These are phyloP conservation scores for Ogataea siamensis DNA, from an alignment of 805 yeast genomes.

Conservation along the genomic window DNA sequence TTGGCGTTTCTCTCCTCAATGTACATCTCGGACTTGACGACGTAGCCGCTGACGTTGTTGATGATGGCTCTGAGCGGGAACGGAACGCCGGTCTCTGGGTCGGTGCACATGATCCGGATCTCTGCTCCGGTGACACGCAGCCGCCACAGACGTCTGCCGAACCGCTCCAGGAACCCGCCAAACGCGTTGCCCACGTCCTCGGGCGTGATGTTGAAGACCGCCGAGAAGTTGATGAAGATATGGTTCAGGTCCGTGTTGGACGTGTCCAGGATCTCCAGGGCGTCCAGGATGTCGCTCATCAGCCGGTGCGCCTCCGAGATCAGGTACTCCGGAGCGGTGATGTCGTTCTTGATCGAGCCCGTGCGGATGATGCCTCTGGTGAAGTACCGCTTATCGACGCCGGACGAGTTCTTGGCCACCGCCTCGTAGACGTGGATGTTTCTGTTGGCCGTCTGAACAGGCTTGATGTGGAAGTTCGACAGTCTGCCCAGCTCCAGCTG, in stretches of 20 bases:
- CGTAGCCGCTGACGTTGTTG: slow-evolving; percentile 95
- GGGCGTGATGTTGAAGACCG: slow-evolving; percentile 90
- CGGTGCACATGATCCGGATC: slow-evolving; percentile 92
- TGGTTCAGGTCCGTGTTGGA: slow-evolving; percentile 95
- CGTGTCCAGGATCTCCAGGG: slow-evolving; percentile 90
- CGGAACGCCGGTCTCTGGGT: slow-evolving; percentile 80
- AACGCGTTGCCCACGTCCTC: slow-evolving; percentile 96
- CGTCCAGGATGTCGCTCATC: slow-evolving; percentile 94
- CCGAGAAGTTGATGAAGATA: slow-evolving; percentile 94
- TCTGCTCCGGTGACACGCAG: slow-evolving; percentile 96
- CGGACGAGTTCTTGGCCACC: slow-evolving; percentile 84
- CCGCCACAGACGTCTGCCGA: slow-evolving; percentile 96
- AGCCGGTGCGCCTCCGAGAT: slow-evolving; percentile 95
- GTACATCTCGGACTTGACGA: slow-evolving; percentile 91
- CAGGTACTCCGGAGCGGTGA: slow-evolving; percentile 88
- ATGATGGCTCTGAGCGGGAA: slow-evolving; percentile 97
- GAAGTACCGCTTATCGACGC: slow-evolving; percentile 89
- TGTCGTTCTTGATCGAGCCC: slow-evolving; percentile 90
- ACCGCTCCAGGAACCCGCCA: slow-evolving; percentile 96
- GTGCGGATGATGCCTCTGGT: slow-evolving; percentile 97
- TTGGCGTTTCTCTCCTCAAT: slow-evolving; percentile 88
- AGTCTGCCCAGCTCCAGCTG: slow-evolving; percentile 93
- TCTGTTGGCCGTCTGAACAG: slow-evolving; percentile 93
- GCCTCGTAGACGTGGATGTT: slow-evolving; percentile 98
- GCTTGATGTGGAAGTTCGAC: slow-evolving; percentile 92